Evolutionary conservation across 495 filamentous ascomycete species (phyloP).

Genomic region (Rhypophila decipiens): DNA sequence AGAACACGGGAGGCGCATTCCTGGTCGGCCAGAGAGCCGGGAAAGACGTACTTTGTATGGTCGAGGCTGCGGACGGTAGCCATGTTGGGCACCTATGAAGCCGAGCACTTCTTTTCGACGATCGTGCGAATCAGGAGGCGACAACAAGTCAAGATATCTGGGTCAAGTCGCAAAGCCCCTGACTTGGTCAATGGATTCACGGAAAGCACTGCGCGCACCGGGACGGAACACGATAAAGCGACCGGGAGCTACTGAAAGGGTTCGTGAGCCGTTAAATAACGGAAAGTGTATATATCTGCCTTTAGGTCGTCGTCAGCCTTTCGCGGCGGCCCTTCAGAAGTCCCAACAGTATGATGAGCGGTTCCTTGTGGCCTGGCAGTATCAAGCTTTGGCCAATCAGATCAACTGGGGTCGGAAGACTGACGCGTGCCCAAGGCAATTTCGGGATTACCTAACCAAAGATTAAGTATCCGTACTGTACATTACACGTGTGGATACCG

Average conservation of each 20-base stretch:
- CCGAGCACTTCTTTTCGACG: neutral
- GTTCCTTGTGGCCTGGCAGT: neutral
- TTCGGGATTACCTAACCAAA: neutral
- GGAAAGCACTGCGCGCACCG: too few relatives aligned
- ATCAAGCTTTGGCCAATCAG: conserved; percentile 1
- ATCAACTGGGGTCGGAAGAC: too few relatives aligned
- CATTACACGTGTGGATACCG: too few relatives aligned
- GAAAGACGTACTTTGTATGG: conserved; percentile 35
- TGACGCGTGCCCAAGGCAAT: neutral
- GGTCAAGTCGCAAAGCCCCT: too few relatives aligned
- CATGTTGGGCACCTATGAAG: conserved; percentile 30
- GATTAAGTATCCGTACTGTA: too few relatives aligned
- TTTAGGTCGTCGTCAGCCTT: conserved; percentile 18
- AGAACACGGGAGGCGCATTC: neutral
- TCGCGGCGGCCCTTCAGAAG: conserved; percentile 7
- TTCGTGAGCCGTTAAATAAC: neutral
- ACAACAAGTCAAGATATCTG: neutral
- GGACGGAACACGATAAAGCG: too few relatives aligned
- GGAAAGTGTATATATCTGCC: conserved; percentile 1
- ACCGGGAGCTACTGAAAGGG: too few relatives aligned
- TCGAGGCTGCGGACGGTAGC: conserved; percentile 42
- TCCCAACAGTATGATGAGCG: neutral
- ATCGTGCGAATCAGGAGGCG: conserved; percentile 2
- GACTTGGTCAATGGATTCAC: too few relatives aligned
- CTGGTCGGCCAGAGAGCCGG: neutral